These are phyloP conservation scores for Dichotomocladium elegans DNA, from an alignment of 371 early-diverging fungal genomes.

Conservation along the genomic window DNA sequence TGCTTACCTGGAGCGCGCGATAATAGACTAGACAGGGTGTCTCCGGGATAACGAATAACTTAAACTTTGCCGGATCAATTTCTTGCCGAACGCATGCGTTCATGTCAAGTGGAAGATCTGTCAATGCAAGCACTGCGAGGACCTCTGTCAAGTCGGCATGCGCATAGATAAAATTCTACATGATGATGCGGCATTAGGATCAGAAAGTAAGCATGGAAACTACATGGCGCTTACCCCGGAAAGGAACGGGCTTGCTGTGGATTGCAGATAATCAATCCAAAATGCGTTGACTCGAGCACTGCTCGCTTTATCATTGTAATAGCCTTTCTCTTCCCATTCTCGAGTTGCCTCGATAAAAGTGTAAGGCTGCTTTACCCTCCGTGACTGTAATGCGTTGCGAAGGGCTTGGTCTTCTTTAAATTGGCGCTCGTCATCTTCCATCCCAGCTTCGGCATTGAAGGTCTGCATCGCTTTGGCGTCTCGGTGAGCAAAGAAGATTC, in stretches of 20 bases:
- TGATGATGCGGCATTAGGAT: too few species aligned
- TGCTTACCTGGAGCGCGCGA: constrained; percentile 23
- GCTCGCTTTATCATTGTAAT: background rate
- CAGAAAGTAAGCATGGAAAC: too few species aligned
- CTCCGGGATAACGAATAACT: constrained; percentile 16
- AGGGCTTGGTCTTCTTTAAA: constrained; percentile 12
- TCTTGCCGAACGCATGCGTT: constrained; percentile 18
- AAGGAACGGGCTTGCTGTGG: constrained; percentile 20
- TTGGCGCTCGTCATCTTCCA: constrained; percentile 9
- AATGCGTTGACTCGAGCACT: constrained; percentile 28
- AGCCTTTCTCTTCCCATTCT: constrained; percentile 33
- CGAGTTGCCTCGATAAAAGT: constrained; percentile 19
- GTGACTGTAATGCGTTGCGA: constrained; percentile 13
- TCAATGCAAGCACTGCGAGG: constrained; percentile 39
- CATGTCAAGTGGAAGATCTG: constrained; percentile 38
- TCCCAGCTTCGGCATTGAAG: constrained; percentile 3
- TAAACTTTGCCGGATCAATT: constrained; percentile 12
- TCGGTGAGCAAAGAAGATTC: too few species aligned
- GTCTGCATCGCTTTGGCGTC: background rate
- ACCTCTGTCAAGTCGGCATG: constrained; percentile 27
- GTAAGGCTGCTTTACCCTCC: constrained; percentile 16
- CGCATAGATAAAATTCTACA: constrained; percentile 43
- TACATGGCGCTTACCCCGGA: constrained; percentile 39
- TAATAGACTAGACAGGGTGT: constrained; percentile 46
- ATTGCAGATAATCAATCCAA: constrained; percentile 50